Evolutionary conservation across 805 yeast genomes (phyloP).

Genomic region (Suhomyces vadensis): DNA sequence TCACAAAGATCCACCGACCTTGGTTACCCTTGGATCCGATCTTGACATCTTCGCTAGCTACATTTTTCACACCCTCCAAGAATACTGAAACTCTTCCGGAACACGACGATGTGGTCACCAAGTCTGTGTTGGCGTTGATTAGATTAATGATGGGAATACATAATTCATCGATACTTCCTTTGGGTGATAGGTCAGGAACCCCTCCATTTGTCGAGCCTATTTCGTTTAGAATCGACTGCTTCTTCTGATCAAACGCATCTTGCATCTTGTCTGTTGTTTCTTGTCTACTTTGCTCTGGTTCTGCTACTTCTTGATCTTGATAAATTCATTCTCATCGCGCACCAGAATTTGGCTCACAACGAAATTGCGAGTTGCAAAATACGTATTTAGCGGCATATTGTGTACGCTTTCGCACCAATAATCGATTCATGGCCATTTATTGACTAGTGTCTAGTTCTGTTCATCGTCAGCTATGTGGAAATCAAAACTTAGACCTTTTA

Average conservation of each 20-base stretch:
- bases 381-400: too few species aligned
- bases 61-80: slow-evolving; percentile 64
- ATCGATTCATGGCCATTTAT: too few species aligned
- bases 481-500: too few species aligned
- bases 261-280: too few species aligned
- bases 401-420: slow-evolving; percentile 2
- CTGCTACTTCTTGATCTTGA: background rate
- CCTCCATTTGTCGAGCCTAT: slow-evolving; percentile 44
- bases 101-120: slow-evolving; percentile 88
- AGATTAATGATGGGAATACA: slow-evolving; percentile 71
- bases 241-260: slow-evolving; percentile 70
- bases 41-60: slow-evolving; percentile 24
- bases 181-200: slow-evolving; percentile 74
- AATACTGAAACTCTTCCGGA: slow-evolving; percentile 86
- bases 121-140: slow-evolving; percentile 60
- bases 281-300: too few species aligned
- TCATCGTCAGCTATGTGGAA: too few species aligned
- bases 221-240: slow-evolving; percentile 52
- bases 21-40: slow-evolving; percentile 85
- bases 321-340: background rate
- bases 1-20: slow-evolving; percentile 80
- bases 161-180: slow-evolving; percentile 76
- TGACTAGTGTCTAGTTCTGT: too few species aligned
- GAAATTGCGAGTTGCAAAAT: too few species aligned
- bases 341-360: background rate